Evolutionary conservation across 2,329 filamentous ascomycete genomes (phyloP), one percentile per base, ranked within the genome.

Genomic region (Coccinonectria pachysandricola): DNA sequence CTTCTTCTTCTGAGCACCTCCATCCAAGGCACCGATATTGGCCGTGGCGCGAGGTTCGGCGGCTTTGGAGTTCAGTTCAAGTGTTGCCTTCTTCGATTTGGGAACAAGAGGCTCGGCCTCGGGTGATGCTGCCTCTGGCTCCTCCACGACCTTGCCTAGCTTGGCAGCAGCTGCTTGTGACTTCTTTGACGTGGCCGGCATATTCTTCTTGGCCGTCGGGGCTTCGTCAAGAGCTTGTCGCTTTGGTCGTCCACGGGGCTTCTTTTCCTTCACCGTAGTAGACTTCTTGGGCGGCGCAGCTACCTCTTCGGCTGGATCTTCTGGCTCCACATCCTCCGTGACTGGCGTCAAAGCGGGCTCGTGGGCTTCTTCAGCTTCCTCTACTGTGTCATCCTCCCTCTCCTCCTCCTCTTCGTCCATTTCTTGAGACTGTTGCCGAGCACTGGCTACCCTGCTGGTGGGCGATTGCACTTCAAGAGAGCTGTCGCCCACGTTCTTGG

Each of bases 1-100:
- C 61, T 79, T 86, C 64, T 79, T 84, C 49, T 72, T 76, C 52
- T 64, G 70, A 6, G 53, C 58, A 37, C 65, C 59, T 15, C 39
- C 43, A 37, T 57, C 55, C 14, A 21, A 19, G 15, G 30, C 32
- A 20, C 28, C 34, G 22, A 28, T 32, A 16, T 34, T 34, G n/a
- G 29, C 23, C 25, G 31, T 33, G 29, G 23, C 10, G 5, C 25
- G 19, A 8, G 21, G 13, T 10, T 40, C 26, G 14, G 25, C 12
- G 13, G 19, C 24, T 14, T 34, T 40, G 7, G 26, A 12, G 27
- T 46, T 42, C 10, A 17, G 16, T 5, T 31, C 40, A 7, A 19
- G n/a, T n/a, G 8, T n/a, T n/a, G n/a, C n/a, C 17, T 7, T 19
- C 17, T 19, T 19, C 7, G 10, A 10, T 10, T 19, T 19, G 17